Evolutionary conservation across 805 yeast species (phyloP).

Genomic region (Brettanomyces naardenensis): DNA sequence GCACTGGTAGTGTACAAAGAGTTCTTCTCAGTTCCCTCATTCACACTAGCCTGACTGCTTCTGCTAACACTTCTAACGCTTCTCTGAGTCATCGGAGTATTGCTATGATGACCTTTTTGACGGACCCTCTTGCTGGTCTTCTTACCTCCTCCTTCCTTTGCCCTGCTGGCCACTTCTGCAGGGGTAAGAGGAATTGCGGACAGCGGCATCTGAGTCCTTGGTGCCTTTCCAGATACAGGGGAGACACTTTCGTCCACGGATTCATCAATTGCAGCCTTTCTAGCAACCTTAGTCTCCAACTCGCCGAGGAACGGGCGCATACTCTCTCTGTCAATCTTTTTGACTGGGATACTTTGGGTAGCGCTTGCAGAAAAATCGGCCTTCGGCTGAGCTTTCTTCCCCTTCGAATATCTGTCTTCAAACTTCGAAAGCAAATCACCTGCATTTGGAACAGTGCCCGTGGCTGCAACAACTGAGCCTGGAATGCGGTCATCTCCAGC

Average conservation of each 20-base stretch:
- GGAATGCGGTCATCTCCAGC: constrained; percentile 18
- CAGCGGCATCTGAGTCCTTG: neutral
- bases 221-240: neutral
- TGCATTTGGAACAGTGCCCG: neutral
- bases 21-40: too few relatives aligned
- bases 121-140: too few relatives aligned
- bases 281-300: constrained; percentile 41
- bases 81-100: too few relatives aligned
- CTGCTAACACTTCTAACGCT: too few relatives aligned
- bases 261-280: constrained; percentile 27
- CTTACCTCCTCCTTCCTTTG: too few relatives aligned
- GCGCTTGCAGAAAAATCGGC: constrained; percentile 16
- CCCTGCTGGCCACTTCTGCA: neutral
- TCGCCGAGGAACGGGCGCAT: constrained; percentile 42
- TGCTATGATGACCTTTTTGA: too few relatives aligned
- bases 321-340: constrained; percentile 12
- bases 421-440: constrained; percentile 14
- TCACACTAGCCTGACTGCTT: too few relatives aligned
- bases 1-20: too few relatives aligned
- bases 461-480: constrained; percentile 10
- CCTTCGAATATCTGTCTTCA: constrained; percentile 23
- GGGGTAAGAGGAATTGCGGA: neutral
- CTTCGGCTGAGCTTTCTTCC: constrained; percentile 18
- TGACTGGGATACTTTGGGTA: constrained; percentile 12
- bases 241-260: neutral